Conservation (phyloP, 495 filamentous ascomycete species). For the Hypoxylon intermedium region DNA sequence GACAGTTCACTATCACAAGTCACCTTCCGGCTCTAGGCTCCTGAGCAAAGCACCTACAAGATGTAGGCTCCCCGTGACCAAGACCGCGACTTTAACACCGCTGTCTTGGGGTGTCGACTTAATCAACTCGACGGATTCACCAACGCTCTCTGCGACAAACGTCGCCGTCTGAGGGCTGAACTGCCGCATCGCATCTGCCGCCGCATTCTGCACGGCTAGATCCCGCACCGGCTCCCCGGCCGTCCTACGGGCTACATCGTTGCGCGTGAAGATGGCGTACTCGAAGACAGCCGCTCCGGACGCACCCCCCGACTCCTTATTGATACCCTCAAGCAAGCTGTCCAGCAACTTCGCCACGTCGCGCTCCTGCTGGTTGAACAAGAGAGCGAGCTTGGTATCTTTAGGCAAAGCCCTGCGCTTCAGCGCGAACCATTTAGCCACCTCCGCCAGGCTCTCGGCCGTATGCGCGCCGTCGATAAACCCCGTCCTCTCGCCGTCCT, state of each 20-base stretch:
- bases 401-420: constrained; percentile 44
- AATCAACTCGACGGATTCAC: constrained; percentile 40
- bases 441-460: constrained; percentile 74
- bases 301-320: neutral
- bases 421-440: constrained; percentile 74
- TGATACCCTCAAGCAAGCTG: constrained; percentile 50
- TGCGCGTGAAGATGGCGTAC: constrained; percentile 52
- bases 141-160: constrained; percentile 36
- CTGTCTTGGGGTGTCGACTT: constrained; percentile 22
- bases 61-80: constrained; percentile 88
- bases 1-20: constrained; percentile 17
- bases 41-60: constrained; percentile 83
- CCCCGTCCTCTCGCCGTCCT: constrained; percentile 69
- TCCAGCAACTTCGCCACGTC: constrained; percentile 67
- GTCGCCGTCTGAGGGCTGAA: constrained; percentile 27
- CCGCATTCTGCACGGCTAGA: constrained; percentile 44
- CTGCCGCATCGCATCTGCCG: constrained; percentile 34
- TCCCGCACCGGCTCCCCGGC: constrained; percentile 40
- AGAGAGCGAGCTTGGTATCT: constrained; percentile 59
- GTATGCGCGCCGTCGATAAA: constrained; percentile 92
- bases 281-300: constrained; percentile 38
- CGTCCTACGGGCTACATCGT: constrained; percentile 40
- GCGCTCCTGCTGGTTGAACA: constrained; percentile 95
- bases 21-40: constrained; percentile 65
- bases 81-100: constrained; percentile 39